A percentile compares a stretch with the other conserved stretches of the same genome.
Conservation (phyloP, 2,329 filamentous ascomycete genomes). For the Fusarium albosuccineum region DNA sequence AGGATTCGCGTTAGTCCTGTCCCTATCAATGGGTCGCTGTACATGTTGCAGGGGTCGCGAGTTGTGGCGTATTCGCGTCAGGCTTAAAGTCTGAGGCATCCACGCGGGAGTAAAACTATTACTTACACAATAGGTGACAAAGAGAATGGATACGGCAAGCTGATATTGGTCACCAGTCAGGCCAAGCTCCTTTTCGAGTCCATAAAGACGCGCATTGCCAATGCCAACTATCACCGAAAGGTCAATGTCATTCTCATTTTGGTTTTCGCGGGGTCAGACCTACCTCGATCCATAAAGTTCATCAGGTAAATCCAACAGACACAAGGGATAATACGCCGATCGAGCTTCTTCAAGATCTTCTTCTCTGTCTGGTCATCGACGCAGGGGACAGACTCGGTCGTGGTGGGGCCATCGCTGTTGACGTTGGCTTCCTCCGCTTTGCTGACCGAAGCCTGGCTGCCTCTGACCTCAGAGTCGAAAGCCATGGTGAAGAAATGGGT, state of each 20-base stretch:
- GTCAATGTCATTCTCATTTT: neutral
- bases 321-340: conserved; percentile 14
- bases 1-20: neutral
- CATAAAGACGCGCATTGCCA: conserved; percentile 17
- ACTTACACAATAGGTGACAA: conserved; percentile 17
- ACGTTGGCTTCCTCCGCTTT: conserved; percentile 6
- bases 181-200: conserved; percentile 6
- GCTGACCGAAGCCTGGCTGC: neutral
- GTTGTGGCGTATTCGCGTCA: neutral
- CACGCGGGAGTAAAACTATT: neutral
- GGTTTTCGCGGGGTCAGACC: neutral
- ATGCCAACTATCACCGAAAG: conserved; percentile 9
- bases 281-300: conserved; percentile 18
- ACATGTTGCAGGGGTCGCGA: neutral
- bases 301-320: conserved; percentile 17
- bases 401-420: conserved; percentile 11
- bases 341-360: conserved; percentile 10
- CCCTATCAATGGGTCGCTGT: neutral
- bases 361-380: conserved; percentile 3
- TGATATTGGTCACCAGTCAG: conserved; percentile 11
- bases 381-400: neutral
- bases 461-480: neutral
- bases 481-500: conserved; percentile 1
- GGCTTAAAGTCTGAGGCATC: neutral
- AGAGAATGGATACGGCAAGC: conserved; percentile 10